Evolutionary conservation across 495 filamentous ascomycete species (phyloP), one percentile per base, ranked within the genome.

Genomic region (Xylaria curta): DNA sequence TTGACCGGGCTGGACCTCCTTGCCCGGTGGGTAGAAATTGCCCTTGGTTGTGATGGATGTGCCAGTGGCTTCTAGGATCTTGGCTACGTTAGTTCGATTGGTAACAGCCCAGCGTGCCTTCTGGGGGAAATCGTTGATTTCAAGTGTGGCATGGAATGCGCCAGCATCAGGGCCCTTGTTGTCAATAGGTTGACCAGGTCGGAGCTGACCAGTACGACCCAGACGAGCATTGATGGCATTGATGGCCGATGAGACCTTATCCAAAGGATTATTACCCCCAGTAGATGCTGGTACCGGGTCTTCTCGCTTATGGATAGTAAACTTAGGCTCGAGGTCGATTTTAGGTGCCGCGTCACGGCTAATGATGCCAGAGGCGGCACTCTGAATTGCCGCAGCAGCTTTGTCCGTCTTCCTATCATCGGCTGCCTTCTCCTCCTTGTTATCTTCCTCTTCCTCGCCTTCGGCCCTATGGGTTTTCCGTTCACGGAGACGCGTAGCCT

Each of bases 121-220:
- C 81, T 98, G 96, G 36, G 96, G 97, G 81, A 98, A 98, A 82
- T 98, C 96, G 80, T 99, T 99, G 87, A 99, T 98, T 79, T 98
- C 97, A 75, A 99, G 84, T 4, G 95, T 98, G 36, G 96, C 94
- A 80, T 99, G 96, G 89, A 96, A 99, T 15, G 94, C 94, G 38
- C 96, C 96, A 9, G 96, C 96, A 83, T 99, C 96, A 15, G 96
- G 96, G 5, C 96, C 96, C 79, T 97, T 97, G 80, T 99, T 99
- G 84, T 99, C 96, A 78, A 98, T 97, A 21, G 97, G 96, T 60
- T 97, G 94, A 7, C 96, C 97, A 3, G 91, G 91, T 74, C 95
- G 91, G 75, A 97, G 89, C 75, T 94, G 92, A 68, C 93, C 93
- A 42, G 92, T 92, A 71, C 93, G 91, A 75, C 93, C 95, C 26